Conservation (phyloP, 768 basidiomycete species). For the Austroboletus eburneus region DNA sequence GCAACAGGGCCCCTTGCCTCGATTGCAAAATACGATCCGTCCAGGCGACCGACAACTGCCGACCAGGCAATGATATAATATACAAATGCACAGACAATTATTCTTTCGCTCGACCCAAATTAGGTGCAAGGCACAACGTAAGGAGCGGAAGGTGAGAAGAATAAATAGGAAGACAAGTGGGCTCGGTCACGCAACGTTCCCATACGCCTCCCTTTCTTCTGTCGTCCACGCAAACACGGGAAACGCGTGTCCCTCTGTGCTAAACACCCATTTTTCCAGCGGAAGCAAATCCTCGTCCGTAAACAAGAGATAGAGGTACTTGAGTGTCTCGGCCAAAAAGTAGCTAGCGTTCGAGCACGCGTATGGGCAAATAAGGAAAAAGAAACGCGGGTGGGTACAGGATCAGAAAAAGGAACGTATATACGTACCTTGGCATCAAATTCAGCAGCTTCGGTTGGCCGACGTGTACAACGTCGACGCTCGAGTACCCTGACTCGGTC, state of each 20-base stretch:
- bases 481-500: slow-evolving; percentile 59
- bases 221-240: slow-evolving; percentile 66
- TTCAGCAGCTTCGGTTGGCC: slow-evolving; percentile 38
- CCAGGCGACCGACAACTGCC: too few relatives aligned
- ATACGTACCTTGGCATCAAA: slow-evolving; percentile 66
- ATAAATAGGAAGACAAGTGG: too few relatives aligned
- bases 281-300: slow-evolving; percentile 54
- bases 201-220: slow-evolving; percentile 46
- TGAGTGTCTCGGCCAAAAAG: slow-evolving; percentile 59
- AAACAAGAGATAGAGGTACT: slow-evolving; percentile 72
- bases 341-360: slow-evolving; percentile 30
- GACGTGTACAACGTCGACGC: slow-evolving; percentile 42
- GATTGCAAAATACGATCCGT: too few relatives aligned
- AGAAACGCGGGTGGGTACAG: too few relatives aligned
- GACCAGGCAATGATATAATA: too few relatives aligned
- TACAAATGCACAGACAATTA: too few relatives aligned
- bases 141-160: too few relatives aligned
- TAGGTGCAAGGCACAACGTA: too few relatives aligned
- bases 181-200: slow-evolving; percentile 9
- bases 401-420: too few relatives aligned
- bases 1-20: too few relatives aligned
- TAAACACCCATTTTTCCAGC: slow-evolving; percentile 55
- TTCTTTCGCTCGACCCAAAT: too few relatives aligned
- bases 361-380: too few relatives aligned
- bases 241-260: slow-evolving; percentile 72